Percentiles rank a stretch among this genome's conserved stretches.
Evolutionary conservation across 371 early-diverging fungal species (phyloP).

Genomic region (Umbelopsis sp.): DNA sequence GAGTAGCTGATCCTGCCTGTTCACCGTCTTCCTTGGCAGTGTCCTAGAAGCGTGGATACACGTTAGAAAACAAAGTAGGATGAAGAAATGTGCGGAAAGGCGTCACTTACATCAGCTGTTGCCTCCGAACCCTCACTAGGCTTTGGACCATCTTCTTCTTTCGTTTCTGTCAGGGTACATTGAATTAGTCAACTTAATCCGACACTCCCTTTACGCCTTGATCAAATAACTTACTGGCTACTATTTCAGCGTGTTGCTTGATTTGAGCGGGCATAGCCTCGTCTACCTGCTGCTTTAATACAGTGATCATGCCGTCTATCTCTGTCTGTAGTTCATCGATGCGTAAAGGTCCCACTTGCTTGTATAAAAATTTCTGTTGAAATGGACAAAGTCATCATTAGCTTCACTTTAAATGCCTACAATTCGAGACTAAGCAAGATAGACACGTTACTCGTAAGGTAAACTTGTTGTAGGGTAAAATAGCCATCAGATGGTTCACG

Average conservation of each 20-base stretch:
- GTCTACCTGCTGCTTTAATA: conserved; percentile 38
- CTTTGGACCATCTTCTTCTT: not conserved
- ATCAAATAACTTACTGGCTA: conserved; percentile 27
- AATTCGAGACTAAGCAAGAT: not conserved
- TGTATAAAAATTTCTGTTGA: conserved; percentile 44
- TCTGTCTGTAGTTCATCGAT: conserved; percentile 44
- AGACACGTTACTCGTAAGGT: conserved; percentile 44
- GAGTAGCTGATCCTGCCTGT: not conserved
- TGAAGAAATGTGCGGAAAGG: not conserved
- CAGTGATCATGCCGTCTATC: conserved; percentile 34
- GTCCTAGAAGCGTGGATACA: not conserved
- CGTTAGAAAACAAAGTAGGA: not conserved
- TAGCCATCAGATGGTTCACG: conserved; percentile 46
- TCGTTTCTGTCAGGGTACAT: not conserved
- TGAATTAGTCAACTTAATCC: not conserved
- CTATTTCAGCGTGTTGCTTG: conserved; percentile 29
- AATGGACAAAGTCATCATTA: not conserved
- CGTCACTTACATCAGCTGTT: not conserved
- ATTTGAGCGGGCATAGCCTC: conserved; percentile 45
- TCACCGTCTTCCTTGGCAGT: not conserved
- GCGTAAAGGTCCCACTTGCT: conserved; percentile 42
- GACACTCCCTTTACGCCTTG: not conserved
- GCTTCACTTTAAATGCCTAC: not conserved
- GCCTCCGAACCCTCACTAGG: not conserved
- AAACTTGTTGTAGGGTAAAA: conserved; percentile 58